Conservation (phyloP, 257 asterid genomes). For the Catharanthus roseus region DNA sequence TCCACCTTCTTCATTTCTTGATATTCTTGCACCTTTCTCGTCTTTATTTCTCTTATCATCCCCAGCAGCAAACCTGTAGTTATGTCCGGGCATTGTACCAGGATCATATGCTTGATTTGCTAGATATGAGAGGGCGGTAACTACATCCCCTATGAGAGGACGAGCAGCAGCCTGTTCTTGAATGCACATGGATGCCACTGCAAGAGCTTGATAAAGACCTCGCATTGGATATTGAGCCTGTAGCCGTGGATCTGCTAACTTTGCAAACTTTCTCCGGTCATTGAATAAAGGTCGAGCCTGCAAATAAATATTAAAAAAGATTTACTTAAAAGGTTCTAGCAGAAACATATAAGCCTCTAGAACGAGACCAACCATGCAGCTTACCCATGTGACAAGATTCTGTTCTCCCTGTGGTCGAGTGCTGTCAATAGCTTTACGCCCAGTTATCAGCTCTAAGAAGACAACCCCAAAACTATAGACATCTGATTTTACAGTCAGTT, state of each 20-base stretch:
- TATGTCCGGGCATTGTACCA: conserved; percentile 20
- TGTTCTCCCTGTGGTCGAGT: conserved; percentile 85
- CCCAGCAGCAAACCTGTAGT: conserved; percentile 29
- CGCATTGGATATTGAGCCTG: conserved; percentile 87
- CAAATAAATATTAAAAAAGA: conserved; percentile 11
- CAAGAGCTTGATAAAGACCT: conserved; percentile 91
- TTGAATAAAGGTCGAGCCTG: conserved; percentile 92
- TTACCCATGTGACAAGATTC: conserved; percentile 93
- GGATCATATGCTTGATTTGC: conserved; percentile 84
- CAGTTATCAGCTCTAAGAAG: conserved; percentile 92
- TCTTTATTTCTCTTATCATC: conserved; percentile 45
- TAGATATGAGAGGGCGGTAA: conserved; percentile 88
- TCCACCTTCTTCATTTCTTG: conserved; percentile 67
- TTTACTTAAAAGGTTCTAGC: background rate
- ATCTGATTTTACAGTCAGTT: conserved; percentile 89
- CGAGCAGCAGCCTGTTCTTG: conserved; percentile 99
- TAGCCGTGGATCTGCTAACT: conserved; percentile 77
- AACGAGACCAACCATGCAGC: background rate
- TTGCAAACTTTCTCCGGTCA: conserved; percentile 78
- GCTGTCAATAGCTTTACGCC: conserved; percentile 92
- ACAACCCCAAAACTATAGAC: conserved; percentile 98
- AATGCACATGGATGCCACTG: conserved; percentile 95
- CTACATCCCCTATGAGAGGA: conserved; percentile 90
- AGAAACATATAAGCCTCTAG: background rate
- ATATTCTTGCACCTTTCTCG: conserved; percentile 48